Conservation (phyloP, 208 protist genomes). For the Leishmania major region DNA sequence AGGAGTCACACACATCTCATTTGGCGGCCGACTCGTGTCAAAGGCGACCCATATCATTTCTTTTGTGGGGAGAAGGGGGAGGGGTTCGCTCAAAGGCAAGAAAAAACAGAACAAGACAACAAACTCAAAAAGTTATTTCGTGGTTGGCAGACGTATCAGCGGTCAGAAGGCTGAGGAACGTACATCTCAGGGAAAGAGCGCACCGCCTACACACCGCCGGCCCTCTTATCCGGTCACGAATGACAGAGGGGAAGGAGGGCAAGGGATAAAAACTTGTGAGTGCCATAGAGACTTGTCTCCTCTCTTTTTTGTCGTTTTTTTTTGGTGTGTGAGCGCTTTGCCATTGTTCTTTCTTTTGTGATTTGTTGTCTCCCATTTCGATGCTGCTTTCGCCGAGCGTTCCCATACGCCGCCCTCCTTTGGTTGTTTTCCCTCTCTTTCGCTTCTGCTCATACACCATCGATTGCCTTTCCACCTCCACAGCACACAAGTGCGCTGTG, state of each 20-base stretch:
- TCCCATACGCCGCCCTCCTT: not conserved
- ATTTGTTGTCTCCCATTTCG: not conserved
- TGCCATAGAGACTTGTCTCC: constrained; percentile 2
- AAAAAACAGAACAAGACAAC: not conserved
- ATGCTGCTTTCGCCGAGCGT: not conserved
- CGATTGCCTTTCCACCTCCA: not conserved
- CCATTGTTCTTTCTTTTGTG: not conserved
- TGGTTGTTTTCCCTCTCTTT: not conserved
- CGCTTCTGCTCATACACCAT: not conserved
- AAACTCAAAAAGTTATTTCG: not conserved
- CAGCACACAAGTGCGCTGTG: not conserved
- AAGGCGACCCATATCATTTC: not conserved
- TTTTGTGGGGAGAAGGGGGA: too few species aligned
- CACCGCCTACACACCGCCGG: not conserved
- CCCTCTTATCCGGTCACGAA: not conserved
- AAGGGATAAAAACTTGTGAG: not conserved
- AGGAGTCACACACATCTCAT: not conserved
- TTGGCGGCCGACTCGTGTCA: not conserved
- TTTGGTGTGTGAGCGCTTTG: not conserved
- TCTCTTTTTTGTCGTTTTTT: not conserved
- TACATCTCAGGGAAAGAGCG: not conserved
- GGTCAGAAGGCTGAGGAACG: not conserved
- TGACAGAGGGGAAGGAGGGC: not conserved
- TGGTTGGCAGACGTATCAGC: not conserved
- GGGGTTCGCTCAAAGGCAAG: not conserved